Evolutionary conservation across 2,329 filamentous ascomycete species (phyloP).

Genomic region (Ploettnerulaceae sp.): DNA sequence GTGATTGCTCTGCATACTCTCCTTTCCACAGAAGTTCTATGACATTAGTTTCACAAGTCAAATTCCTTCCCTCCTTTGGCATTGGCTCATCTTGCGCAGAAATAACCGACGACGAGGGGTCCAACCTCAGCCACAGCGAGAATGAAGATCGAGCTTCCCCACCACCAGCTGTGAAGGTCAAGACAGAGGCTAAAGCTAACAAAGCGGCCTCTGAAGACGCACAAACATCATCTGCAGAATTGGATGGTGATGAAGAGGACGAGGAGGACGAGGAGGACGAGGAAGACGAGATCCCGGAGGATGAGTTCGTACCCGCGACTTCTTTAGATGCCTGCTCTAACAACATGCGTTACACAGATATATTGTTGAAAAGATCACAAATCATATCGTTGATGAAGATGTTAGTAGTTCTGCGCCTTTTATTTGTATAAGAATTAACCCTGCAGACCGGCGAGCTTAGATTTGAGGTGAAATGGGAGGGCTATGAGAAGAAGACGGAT

Average conservation of each 20-base stretch:
- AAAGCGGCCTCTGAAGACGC: constrained; percentile 26
- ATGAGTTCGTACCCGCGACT: constrained; percentile 36
- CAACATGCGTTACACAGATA: constrained; percentile 49
- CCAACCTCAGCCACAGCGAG: constrained; percentile 35
- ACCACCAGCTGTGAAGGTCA: constrained; percentile 17
- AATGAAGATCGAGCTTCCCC: neutral
- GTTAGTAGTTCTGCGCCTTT: too few relatives aligned
- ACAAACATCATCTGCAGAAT: constrained; percentile 30
- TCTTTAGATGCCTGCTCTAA: neutral
- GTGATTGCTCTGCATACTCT: neutral
- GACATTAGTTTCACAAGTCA: constrained; percentile 3
- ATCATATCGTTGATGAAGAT: constrained; percentile 56
- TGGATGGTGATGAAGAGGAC: constrained; percentile 36
- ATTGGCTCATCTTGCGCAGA: constrained; percentile 26
- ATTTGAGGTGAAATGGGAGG: constrained; percentile 78
- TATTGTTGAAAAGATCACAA: constrained; percentile 68
- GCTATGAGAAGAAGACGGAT: constrained; percentile 65
- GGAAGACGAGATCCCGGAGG: constrained; percentile 43
- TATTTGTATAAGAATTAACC: too few relatives aligned
- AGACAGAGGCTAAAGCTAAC: constrained; percentile 10
- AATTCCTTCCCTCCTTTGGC: constrained; percentile 12
- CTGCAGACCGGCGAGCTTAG: constrained; percentile 42
- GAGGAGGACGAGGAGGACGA: constrained; percentile 35
- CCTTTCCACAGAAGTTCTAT: constrained; percentile 6
- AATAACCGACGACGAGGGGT: constrained; percentile 31